Evolutionary conservation across 2,329 filamentous ascomycete species (phyloP).

Genomic region (Dissoconium aciculare): DNA sequence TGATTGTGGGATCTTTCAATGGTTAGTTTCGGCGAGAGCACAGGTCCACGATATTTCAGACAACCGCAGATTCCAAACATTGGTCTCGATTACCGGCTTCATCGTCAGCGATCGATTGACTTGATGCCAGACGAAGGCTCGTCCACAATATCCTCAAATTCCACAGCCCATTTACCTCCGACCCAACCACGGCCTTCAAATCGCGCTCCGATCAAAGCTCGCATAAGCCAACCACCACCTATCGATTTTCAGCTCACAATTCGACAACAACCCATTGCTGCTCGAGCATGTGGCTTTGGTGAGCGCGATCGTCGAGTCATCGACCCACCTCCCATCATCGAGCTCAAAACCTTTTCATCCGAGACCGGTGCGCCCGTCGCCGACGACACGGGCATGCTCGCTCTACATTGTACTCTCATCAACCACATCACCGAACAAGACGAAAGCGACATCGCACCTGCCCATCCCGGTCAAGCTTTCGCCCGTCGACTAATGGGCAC

Average conservation of each 20-base stretch:
- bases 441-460: slow-evolving; percentile 40
- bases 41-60: too few species aligned
- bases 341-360: slow-evolving; percentile 51
- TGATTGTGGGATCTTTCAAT: too few species aligned
- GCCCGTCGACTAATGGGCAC: slow-evolving; percentile 69
- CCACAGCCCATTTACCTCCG: too few species aligned
- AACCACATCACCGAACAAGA: slow-evolving; percentile 53
- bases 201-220: slow-evolving; percentile 4
- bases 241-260: slow-evolving; percentile 40
- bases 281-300: slow-evolving; percentile 68
- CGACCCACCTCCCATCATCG: slow-evolving; percentile 69
- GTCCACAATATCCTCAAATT: too few species aligned
- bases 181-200: too few species aligned
- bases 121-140: too few species aligned
- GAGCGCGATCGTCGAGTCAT: slow-evolving; percentile 70
- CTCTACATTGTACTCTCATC: slow-evolving; percentile 61
- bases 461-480: slow-evolving; percentile 44
- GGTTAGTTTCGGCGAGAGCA: too few species aligned
- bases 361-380: slow-evolving; percentile 35
- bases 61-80: too few species aligned
- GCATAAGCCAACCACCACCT: slow-evolving; percentile 12
- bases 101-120: too few species aligned
- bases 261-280: slow-evolving; percentile 64
- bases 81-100: too few species aligned
- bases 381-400: slow-evolving; percentile 47